These are phyloP conservation scores for Neophaeococcomyces mojaviensis DNA, from an alignment of 2,329 filamentous ascomycete species.

Conservation along the genomic window DNA sequence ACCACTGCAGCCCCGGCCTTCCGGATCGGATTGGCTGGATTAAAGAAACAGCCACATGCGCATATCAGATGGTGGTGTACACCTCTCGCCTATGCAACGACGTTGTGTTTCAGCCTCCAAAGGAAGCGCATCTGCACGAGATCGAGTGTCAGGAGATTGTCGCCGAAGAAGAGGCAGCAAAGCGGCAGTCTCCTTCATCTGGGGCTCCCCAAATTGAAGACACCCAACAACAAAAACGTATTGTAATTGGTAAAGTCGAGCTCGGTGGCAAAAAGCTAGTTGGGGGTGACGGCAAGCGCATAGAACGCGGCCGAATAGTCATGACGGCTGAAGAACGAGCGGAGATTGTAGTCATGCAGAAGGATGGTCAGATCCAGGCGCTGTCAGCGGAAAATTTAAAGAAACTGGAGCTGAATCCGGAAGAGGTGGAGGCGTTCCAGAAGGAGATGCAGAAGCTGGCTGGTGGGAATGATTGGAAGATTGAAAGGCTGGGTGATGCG, in stretches of 20 bases:
- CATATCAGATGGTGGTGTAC: slow-evolving; percentile 88
- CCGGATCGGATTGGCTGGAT: slow-evolving; percentile 80
- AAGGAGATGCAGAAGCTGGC: slow-evolving; percentile 62
- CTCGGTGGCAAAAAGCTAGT: slow-evolving; percentile 52
- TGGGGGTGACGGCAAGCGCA: slow-evolving; percentile 47
- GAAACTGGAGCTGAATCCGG: slow-evolving; percentile 57
- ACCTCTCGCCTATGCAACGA: slow-evolving; percentile 84
- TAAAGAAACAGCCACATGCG: slow-evolving; percentile 84
- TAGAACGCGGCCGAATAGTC: slow-evolving; percentile 51
- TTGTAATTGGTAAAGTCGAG: slow-evolving; percentile 50
- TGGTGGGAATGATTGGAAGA: slow-evolving; percentile 65
- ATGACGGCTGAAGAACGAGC: slow-evolving; percentile 43
- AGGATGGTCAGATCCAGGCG: slow-evolving; percentile 55
- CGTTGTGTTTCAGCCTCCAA: slow-evolving; percentile 74
- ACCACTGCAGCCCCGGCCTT: slow-evolving; percentile 69
- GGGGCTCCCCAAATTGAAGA: slow-evolving; percentile 27
- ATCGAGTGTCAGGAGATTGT: slow-evolving; percentile 72
- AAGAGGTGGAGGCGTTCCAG: slow-evolving; percentile 61
- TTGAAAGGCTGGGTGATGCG: slow-evolving; percentile 65
- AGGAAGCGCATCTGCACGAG: slow-evolving; percentile 65
- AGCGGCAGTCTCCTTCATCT: slow-evolving; percentile 30
- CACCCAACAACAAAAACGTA: slow-evolving; percentile 28
- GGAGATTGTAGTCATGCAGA: slow-evolving; percentile 45
- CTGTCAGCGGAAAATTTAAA: slow-evolving; percentile 61
- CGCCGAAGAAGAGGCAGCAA: slow-evolving; percentile 45